Evolutionary conservation across 371 early-diverging fungal species (phyloP).

Genomic region (Choanephora cucurbitarum): DNA sequence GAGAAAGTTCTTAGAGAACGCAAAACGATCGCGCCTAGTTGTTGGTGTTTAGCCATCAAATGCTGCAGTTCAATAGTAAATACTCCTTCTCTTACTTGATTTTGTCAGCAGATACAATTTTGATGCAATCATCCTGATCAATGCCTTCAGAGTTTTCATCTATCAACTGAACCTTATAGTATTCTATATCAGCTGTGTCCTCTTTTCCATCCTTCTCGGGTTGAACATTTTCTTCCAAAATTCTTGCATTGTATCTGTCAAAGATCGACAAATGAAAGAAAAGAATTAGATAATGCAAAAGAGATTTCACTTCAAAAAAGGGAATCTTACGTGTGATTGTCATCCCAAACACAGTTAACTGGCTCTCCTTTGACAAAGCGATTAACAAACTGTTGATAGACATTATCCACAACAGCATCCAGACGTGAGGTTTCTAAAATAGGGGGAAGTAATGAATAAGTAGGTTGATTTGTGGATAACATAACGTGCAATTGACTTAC

Average conservation of each 20-base stretch:
- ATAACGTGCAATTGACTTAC: constrained; percentile 38
- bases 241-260: constrained; percentile 40
- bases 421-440: constrained; percentile 53
- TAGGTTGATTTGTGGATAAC: no score
- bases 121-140: constrained; percentile 34
- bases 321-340: constrained; percentile 38
- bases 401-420: constrained; percentile 58
- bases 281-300: no score
- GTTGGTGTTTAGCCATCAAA: neutral
- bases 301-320: neutral
- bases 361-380: constrained; percentile 50
- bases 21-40: constrained; percentile 66
- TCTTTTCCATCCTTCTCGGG: constrained; percentile 12
- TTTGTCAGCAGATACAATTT: constrained; percentile 27
- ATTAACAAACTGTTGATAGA: constrained; percentile 46
- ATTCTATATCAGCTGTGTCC: neutral
- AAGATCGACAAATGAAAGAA: no score
- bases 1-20: constrained; percentile 69
- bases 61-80: neutral
- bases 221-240: constrained; percentile 24
- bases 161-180: constrained; percentile 37
- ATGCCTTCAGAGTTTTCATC: constrained; percentile 42
- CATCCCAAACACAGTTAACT: constrained; percentile 55
- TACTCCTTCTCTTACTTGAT: constrained; percentile 45
- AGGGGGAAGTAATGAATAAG: neutral